phyloP scores from a whole-genome alignment of 2,329 filamentous ascomycete species.

The Trichothecium sympodiale region DNA sequence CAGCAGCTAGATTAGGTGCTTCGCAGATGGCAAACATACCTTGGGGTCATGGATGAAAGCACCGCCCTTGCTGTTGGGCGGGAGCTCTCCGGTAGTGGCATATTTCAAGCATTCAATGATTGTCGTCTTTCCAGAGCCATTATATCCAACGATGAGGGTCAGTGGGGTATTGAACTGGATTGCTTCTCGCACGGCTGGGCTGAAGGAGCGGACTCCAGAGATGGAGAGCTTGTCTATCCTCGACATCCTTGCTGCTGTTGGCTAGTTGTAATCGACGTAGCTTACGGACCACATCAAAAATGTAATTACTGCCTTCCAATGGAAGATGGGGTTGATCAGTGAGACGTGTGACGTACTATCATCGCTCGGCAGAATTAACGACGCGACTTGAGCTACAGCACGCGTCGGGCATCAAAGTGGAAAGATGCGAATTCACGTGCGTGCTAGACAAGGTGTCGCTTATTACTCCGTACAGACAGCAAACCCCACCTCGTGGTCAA shows the following conservation, averaged over 20 bases:
- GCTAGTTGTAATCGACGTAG: no score
- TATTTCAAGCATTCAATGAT: constrained; percentile 99
- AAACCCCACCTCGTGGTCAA: no score
- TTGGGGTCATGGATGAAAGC: constrained; percentile 98
- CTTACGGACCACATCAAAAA: no score
- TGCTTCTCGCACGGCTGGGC: constrained; percentile 59
- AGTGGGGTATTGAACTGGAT: constrained; percentile 85
- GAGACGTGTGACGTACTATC: no score
- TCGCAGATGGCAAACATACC: constrained; percentile 24
- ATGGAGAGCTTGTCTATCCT: constrained; percentile 87
- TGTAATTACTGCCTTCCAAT: no score
- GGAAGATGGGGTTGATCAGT: no score
- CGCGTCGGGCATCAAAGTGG: no score
- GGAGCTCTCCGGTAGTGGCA: constrained; percentile 87
- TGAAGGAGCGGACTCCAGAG: constrained; percentile 75
- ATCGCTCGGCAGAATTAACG: no score
- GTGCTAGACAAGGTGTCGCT: no score
- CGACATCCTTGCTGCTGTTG: constrained; percentile 43
- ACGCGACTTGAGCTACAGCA: no score
- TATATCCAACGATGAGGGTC: constrained; percentile 92
- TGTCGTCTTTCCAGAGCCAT: constrained; percentile 96
- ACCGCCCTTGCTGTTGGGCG: constrained; percentile 80
- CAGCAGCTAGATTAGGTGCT: background rate
- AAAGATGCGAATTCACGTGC: no score
- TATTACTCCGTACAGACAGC: no score